phyloP scores from a whole-genome alignment of 148 eudicot genomes.

The Tetragonia tetragonoides region DNA sequence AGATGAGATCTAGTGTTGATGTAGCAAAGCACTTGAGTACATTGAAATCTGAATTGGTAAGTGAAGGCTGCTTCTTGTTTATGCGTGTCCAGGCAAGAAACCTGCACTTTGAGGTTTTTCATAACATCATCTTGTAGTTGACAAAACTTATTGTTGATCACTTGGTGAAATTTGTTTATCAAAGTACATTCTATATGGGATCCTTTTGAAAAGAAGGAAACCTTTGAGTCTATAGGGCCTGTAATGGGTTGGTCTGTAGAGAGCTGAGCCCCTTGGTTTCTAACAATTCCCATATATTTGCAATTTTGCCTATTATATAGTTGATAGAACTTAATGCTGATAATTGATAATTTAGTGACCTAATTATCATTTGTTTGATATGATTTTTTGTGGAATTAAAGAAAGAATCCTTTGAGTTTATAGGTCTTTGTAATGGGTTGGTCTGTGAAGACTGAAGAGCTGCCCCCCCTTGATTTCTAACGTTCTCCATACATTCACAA shows the following conservation, averaged over 20 bases:
- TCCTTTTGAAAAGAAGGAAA: neutral
- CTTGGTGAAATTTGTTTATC: neutral
- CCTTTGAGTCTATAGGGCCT: neutral
- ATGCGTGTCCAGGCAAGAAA: neutral
- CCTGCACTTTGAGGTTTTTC: neutral
- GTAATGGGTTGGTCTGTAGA: neutral
- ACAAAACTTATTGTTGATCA: neutral
- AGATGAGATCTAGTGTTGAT: constrained; percentile 74
- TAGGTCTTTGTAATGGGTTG: too few relatives aligned
- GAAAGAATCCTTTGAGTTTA: too few relatives aligned
- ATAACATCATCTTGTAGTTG: neutral
- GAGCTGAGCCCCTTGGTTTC: neutral
- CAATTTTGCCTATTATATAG: too few relatives aligned
- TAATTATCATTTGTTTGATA: too few relatives aligned
- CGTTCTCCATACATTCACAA: too few relatives aligned
- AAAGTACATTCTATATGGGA: neutral
- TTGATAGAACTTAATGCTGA: too few relatives aligned
- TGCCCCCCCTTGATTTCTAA: too few relatives aligned
- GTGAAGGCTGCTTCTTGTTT: constrained; percentile 24
- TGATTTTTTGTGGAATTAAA: too few relatives aligned
- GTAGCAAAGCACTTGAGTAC: constrained; percentile 64
- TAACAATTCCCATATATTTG: neutral
- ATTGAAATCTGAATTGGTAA: constrained; percentile 75
- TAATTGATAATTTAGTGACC: too few relatives aligned
- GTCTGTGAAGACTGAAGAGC: too few relatives aligned